Conservation (phyloP, 768 basidiomycete species). For the Baorangia bicolor region DNA sequence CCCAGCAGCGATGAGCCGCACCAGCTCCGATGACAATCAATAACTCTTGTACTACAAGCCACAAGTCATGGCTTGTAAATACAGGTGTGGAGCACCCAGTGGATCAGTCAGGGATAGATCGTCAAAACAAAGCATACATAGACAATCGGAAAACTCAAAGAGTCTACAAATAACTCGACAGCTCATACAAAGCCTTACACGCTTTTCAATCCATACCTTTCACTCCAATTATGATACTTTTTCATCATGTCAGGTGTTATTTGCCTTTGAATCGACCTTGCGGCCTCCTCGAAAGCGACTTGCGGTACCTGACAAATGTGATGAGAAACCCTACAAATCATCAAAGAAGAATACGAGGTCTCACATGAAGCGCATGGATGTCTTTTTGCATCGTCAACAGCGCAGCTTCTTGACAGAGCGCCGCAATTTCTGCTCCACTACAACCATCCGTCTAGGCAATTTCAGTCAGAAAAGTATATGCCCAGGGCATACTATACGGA, state of each 20-base stretch:
- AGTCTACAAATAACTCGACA: background rate
- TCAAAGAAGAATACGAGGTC: conserved; percentile 26
- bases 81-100: background rate
- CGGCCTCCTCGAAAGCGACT: conserved; percentile 70
- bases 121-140: background rate
- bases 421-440: conserved; percentile 91
- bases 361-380: conserved; percentile 72
- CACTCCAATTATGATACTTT: conserved; percentile 73
- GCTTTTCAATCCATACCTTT: conserved; percentile 24
- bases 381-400: conserved; percentile 87
- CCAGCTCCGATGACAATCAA: too few relatives aligned
- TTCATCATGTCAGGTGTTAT: conserved; percentile 80
- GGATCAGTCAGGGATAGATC: background rate
- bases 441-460: conserved; percentile 80
- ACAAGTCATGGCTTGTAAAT: background rate
- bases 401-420: conserved; percentile 95
- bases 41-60: background rate
- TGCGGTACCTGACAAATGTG: conserved; percentile 60
- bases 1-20: background rate
- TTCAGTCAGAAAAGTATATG: conserved; percentile 3
- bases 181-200: background rate
- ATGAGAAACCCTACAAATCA: background rate
- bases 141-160: background rate
- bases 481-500: conserved; percentile 28
- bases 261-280: conserved; percentile 67